Evolutionary conservation across 345 rosid genomes (phyloP), one percentile per base, ranked within the genome.

Genomic region (Eucalyptus tenuipes): DNA sequence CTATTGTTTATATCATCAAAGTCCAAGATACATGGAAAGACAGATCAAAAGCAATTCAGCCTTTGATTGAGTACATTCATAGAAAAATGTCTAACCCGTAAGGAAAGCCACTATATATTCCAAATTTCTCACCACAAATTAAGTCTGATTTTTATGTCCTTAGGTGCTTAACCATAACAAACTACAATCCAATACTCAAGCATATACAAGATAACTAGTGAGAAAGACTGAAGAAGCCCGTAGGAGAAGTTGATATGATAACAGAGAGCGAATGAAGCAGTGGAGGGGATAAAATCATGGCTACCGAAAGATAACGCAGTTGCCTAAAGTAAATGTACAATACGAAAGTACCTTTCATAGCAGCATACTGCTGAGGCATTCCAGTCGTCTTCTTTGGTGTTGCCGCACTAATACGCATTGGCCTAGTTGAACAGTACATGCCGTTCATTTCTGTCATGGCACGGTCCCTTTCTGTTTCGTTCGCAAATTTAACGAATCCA

Each of bases 371-470:
- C 90, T 95, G 98, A 91, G 95, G 98, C 87, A 93, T 88, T 85
- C 92, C 94, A 40, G 94, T 92, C 17, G 94, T 89, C 90, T 97
- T 97, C 89, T 95, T 95, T 6, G 99, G 99, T 24, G 98, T 96
- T 27, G 99, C 99, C 47, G 93, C 96, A 89, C 99, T 97, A 49
- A 97, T 97, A 87, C 98, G 97, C 99, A 97, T 97, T 4, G 97
- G 97, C 91, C 98, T 94, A 48, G 97, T 95, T 49, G 99, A 98
- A 94, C 99, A 97, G 91, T 91, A 96, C 75, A 94, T 92, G 42
- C 99, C 99, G 87, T 98, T 97, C 99, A 98, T 98, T 89, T 98
- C 99, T 42, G 92, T 88, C 99, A 98, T 96, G 29, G 99, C 97
- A 85, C 97, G 94, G 68, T 97, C 97, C 91, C 99, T 95, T 91